Evolutionary conservation across 805 yeast species (phyloP).

Genomic region (Candida coquimbonensis): DNA sequence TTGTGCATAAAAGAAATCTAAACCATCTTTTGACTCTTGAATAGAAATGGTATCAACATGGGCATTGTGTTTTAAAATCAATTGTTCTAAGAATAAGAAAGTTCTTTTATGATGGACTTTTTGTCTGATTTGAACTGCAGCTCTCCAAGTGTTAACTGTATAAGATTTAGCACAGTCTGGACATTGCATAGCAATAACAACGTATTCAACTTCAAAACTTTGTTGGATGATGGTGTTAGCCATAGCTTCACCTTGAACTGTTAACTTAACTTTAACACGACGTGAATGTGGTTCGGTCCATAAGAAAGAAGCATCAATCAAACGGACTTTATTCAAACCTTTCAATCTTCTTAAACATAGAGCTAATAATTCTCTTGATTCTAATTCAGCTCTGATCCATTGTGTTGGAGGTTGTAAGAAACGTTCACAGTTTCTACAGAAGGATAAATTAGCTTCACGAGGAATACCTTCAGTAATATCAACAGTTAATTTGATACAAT

Average conservation of each 20-base stretch:
- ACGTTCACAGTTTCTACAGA: constrained; percentile 95
- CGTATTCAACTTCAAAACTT: constrained; percentile 87
- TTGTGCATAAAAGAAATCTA: constrained; percentile 86
- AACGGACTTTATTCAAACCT: constrained; percentile 78
- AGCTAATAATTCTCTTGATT: constrained; percentile 88
- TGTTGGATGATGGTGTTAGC: constrained; percentile 89
- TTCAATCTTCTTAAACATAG: constrained; percentile 81
- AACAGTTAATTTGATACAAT: constrained; percentile 88
- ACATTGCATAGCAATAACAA: constrained; percentile 94
- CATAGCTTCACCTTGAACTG: constrained; percentile 97
- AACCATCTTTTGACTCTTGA: constrained; percentile 87
- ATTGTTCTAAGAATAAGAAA: constrained; percentile 89
- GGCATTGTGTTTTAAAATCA: constrained; percentile 87
- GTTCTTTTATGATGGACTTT: constrained; percentile 97
- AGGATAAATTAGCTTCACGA: constrained; percentile 86
- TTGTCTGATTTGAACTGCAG: constrained; percentile 95
- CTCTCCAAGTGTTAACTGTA: constrained; percentile 97
- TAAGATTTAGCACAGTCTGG: constrained; percentile 97
- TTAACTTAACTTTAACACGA: constrained; percentile 81
- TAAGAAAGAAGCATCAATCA: constrained; percentile 88
- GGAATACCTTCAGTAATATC: constrained; percentile 94
- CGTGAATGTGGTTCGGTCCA: constrained; percentile 99
- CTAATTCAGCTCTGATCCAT: constrained; percentile 88
- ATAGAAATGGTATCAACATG: constrained; percentile 91
- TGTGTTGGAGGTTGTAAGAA: constrained; percentile 91